These are phyloP conservation scores for Candida parachauliodes DNA, from an alignment of 805 yeast species.

Conservation along the genomic window DNA sequence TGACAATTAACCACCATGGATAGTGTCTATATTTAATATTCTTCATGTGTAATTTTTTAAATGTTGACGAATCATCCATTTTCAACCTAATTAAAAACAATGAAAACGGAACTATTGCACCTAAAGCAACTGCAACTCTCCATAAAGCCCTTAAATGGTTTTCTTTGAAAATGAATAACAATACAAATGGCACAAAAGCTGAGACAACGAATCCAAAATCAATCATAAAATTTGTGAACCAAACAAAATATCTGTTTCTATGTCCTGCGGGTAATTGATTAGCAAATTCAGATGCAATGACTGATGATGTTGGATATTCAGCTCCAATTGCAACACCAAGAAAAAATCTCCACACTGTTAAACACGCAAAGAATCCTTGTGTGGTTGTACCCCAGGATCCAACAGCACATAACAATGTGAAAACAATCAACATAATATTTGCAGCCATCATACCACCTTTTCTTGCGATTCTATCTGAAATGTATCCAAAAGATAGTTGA, in stretches of 20 bases:
- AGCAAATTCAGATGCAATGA: conserved; percentile 90
- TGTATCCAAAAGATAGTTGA: conserved; percentile 73
- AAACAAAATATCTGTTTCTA: conserved; percentile 83
- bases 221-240: conserved; percentile 88
- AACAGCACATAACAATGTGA: conserved; percentile 77
- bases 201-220: conserved; percentile 82
- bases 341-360: conserved; percentile 81
- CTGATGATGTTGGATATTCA: conserved; percentile 91
- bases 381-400: conserved; percentile 77
- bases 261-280: conserved; percentile 72
- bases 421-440: conserved; percentile 67
- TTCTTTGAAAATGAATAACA: conserved; percentile 75
- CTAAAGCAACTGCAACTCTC: conserved; percentile 88
- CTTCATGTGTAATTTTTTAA: conserved; percentile 67
- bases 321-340: conserved; percentile 92
- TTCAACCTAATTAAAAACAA: conserved; percentile 74
- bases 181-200: conserved; percentile 81
- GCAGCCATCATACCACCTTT: conserved; percentile 81
- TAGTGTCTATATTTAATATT: conserved; percentile 36
- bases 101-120: conserved; percentile 82
- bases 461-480: conserved; percentile 78
- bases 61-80: conserved; percentile 71
- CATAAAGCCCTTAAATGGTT: conserved; percentile 77
- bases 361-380: conserved; percentile 75
- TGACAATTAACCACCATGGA: conserved; percentile 68